Conservation (phyloP, 1,284 basidiomycete genomes). For the Microbotryum silenes-acaulis region DNA sequence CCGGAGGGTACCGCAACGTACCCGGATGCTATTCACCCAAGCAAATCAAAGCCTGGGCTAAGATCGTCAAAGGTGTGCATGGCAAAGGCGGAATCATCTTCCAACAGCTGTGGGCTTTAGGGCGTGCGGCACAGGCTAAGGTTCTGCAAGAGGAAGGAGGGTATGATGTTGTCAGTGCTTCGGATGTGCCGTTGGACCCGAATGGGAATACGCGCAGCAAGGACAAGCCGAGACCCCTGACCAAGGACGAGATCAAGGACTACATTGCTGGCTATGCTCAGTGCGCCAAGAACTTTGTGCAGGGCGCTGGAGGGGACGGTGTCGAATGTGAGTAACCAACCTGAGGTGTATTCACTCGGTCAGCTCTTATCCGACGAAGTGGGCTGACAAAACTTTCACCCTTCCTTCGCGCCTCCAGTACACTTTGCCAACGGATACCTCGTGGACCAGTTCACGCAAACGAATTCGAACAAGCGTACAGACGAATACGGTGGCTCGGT, state of each 20-base stretch:
- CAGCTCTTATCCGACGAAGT: background rate
- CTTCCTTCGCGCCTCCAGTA: conserved; percentile 33
- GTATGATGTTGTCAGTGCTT: conserved; percentile 42
- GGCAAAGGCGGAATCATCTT: conserved; percentile 47
- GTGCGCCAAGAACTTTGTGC: conserved; percentile 50
- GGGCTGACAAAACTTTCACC: conserved; percentile 47
- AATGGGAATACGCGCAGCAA: conserved; percentile 1
- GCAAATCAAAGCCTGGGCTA: conserved; percentile 49
- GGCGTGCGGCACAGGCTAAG: conserved; percentile 42
- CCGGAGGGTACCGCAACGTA: conserved; percentile 34
- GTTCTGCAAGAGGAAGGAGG: conserved; percentile 34
- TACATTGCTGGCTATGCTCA: conserved; percentile 48
- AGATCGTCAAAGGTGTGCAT: conserved; percentile 46
- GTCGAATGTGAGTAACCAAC: conserved; percentile 49
- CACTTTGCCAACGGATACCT: conserved; percentile 46
- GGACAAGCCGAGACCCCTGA: conserved; percentile 31
- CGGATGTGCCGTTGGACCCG: conserved; percentile 39
- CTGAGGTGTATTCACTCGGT: conserved; percentile 46
- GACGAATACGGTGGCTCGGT: conserved; percentile 55
- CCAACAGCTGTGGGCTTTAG: conserved; percentile 50
- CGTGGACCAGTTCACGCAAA: conserved; percentile 52
- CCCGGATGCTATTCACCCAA: conserved; percentile 48
- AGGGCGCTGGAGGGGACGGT: conserved; percentile 57
- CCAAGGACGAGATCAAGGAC: conserved; percentile 36
- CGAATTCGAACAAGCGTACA: conserved; percentile 49